Evolutionary conservation across 345 rosid genomes (phyloP).

Genomic region (Citropsis articulata): DNA sequence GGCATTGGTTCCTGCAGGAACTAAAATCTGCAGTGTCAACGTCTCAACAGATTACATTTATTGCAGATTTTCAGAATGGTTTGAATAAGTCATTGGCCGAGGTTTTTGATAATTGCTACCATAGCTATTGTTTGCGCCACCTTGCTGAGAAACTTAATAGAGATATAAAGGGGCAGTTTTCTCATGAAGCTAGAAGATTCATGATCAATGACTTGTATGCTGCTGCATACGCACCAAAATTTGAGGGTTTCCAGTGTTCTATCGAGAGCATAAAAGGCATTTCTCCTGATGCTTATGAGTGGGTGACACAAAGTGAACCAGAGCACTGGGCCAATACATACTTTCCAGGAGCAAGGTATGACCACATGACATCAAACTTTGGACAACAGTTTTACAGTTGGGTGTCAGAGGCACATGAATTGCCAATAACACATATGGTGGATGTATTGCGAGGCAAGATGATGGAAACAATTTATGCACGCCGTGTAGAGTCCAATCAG

Average conservation of each 20-base stretch:
- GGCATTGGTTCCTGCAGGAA: constrained; percentile 83
- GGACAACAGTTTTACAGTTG: constrained; percentile 83
- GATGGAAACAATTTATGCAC: constrained; percentile 74
- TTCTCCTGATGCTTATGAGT: constrained; percentile 74
- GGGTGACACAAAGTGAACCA: constrained; percentile 86
- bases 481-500: constrained; percentile 61
- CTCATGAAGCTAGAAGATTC: constrained; percentile 90
- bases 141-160: constrained; percentile 71
- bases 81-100: constrained; percentile 62
- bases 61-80: constrained; percentile 77
- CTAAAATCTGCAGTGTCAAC: constrained; percentile 60
- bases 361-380: constrained; percentile 65
- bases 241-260: constrained; percentile 54
- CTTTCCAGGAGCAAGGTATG: constrained; percentile 76
- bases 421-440: constrained; percentile 88
- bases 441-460: constrained; percentile 76
- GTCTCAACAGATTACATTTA: constrained; percentile 61
- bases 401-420: constrained; percentile 84
- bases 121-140: constrained; percentile 74
- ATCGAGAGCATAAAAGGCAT: constrained; percentile 65
- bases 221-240: constrained; percentile 69
- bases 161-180: constrained; percentile 80
- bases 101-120: constrained; percentile 69
- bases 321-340: constrained; percentile 85
- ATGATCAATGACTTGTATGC: constrained; percentile 75